Base-by-base conservation (phyloP, 2,329 filamentous ascomycete species). In the Proliferodiscus dingleyae region DNA sequence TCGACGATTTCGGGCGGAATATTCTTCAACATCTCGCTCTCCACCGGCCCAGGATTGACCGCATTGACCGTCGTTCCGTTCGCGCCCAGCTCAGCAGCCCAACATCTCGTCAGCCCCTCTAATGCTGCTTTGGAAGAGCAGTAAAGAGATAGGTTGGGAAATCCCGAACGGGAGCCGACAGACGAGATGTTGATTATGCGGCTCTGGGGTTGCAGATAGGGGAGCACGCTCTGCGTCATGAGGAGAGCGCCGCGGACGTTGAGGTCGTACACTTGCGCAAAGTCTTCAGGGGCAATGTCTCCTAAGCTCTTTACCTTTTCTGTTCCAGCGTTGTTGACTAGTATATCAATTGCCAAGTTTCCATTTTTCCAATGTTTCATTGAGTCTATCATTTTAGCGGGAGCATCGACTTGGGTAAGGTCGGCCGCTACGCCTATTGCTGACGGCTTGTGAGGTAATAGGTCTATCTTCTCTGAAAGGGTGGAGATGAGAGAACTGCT, bases 241-340 rank as follows among this genome's bases (percentile, higher is more conserved):
- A 55, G 18, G 3, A 55, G 15, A 8, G 46, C 36, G 34, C 47
- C 52, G 19, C 47, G 37, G 8, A 93, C 87, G 61, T 94, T 94
- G 67, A 90, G 74, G 48, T 79, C 77, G 70, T 86, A 93, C 43
- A 85, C 81, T 50, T 74, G 69, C 37, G 78, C 73, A 68, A 90
- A 93, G 61, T 88, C 77, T 7, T 72, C 72, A 2, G 68, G 49
- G 2, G 69, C 73, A 29, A 74, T 66, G 13, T 72, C 67, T 3
- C 51, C 54, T 0, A 75, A 55, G 3, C 37, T 26, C 21, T 52
- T 50, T 22, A 48, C 43, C 10, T 46, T 10, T 21, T 49, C 50
- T 6, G 38, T 33, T 45, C 87, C 88, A 18, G 89, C 88, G 65
- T 93, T 93, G 75, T 94, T 91, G 71, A 94, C 71, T 46, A 94